phyloP scores from a whole-genome alignment of 257 asterid species.

The Voacanga thouarsii region DNA sequence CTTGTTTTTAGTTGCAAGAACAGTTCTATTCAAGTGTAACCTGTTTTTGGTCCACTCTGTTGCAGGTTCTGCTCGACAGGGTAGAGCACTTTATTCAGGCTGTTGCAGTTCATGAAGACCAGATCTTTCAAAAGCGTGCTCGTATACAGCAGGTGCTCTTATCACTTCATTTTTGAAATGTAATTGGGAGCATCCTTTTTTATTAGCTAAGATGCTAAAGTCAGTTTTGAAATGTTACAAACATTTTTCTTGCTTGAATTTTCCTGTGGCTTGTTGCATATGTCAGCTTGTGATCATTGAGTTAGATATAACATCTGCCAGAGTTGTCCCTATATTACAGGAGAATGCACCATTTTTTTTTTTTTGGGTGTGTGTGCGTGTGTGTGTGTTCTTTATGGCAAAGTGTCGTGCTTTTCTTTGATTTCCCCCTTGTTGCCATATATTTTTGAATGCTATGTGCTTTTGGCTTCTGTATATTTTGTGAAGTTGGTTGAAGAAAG shows the following conservation, averaged over 20 bases:
- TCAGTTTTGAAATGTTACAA: neutral
- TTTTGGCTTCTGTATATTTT: neutral
- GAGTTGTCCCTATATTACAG: neutral
- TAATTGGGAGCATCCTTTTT: neutral
- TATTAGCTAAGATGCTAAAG: neutral
- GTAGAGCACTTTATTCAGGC: conserved; percentile 90
- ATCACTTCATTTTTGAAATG: neutral
- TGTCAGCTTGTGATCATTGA: neutral
- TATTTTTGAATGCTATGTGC: neutral
- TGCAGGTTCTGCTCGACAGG: conserved; percentile 78
- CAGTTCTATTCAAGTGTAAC: neutral
- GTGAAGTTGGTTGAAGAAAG: neutral
- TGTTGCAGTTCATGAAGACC: conserved; percentile 76
- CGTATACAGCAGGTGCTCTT: conserved; percentile 76
- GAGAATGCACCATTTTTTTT: neutral
- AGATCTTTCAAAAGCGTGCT: conserved; percentile 80
- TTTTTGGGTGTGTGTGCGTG: too few relatives aligned
- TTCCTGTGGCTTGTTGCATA: neutral
- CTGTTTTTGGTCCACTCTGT: conserved; percentile 8
- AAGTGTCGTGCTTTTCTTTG: neutral
- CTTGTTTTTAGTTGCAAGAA: neutral
- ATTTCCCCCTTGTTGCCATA: neutral
- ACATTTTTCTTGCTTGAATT: neutral
- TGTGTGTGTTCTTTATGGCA: neutral
- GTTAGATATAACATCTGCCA: neutral